Base-by-base conservation (phyloP, 768 basidiomycete species). In the Rubroboletus pulcherrimus region DNA sequence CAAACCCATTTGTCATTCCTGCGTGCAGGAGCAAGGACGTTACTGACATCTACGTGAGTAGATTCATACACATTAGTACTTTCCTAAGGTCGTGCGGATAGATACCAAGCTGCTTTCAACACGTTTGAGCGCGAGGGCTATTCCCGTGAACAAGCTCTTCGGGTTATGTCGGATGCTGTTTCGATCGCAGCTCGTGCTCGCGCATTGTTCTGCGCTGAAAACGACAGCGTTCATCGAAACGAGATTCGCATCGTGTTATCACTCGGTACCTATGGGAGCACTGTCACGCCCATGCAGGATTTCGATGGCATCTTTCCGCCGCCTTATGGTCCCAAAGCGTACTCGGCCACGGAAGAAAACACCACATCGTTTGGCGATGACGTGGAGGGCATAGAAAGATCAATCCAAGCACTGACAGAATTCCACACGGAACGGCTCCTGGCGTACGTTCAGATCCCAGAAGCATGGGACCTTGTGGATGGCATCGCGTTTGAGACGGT, bases 401-500 rank as follows among this genome's bases (percentile, higher is more conserved):
- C 84, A 0, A 75, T 82, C 29, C 65, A 78, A 11, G 81, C 82
- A 2, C 74, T 93, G 53, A 66, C 78, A 12, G 66, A 71, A 34
- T 92, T 87, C 62, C 90, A 93, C 65, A 69, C 82, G 17, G 78
- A 82, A 42, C 78, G 89, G 7, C 75, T 92, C 35, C 61, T 72
- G 40, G 71, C 82, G 4, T 86, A 83, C 64, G 75, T 81, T 1
- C 64, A 69, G 7, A 75, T 86, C 54, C 53, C 63, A 5, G 71
- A 74, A 30, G 68, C 73, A 1, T 92, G 89, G 88, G 58, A 66
- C 37, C 64, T 65, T 11, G 71, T 92, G 51, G 84, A 87, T 53
- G 79, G 76, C 56, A 60, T 92, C 47, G 86, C 85, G 11, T 92
- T 93, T 66, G 91, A 93, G 75, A 92, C 89, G 0, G 73, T 92